A percentile compares a stretch with the other conserved stretches of the same genome.
phyloP scores from a whole-genome alignment of 140 eudicot species.

The Oenanthe javanica region DNA sequence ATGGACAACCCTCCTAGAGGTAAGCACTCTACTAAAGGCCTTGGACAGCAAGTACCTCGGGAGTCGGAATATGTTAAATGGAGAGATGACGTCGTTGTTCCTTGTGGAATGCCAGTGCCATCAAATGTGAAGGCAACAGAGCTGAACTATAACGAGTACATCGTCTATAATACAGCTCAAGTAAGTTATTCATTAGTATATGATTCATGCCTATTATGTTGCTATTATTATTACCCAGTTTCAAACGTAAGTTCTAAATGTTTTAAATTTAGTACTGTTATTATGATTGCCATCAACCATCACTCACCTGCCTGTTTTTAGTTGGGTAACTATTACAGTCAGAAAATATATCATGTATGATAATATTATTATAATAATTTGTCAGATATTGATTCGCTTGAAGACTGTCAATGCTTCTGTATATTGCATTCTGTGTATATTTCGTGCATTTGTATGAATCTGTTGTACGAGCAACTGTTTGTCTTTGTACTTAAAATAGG shows the following conservation, averaged over 20 bases:
- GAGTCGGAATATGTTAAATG: conserved; percentile 70
- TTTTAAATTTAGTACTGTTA: neutral
- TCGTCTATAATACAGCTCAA: conserved; percentile 85
- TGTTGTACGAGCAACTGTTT: neutral
- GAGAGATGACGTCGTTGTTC: conserved; percentile 85
- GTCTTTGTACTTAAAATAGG: conserved; percentile 36
- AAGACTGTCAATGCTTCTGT: neutral
- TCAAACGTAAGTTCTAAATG: neutral
- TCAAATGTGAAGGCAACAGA: conserved; percentile 75
- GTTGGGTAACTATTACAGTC: neutral
- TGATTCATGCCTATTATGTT: neutral
- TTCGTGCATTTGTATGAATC: neutral
- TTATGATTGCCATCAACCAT: neutral
- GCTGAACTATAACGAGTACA: conserved; percentile 86
- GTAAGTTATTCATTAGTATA: conserved; percentile 38
- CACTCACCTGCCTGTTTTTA: neutral
- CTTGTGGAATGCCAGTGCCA: conserved; percentile 84
- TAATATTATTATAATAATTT: neutral
- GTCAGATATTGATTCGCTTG: neutral
- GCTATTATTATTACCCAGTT: neutral
- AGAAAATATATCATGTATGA: neutral
- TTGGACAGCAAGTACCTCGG: conserved; percentile 71
- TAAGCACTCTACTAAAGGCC: conserved; percentile 96
- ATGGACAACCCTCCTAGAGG: conserved; percentile 97
- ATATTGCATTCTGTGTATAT: neutral